These are phyloP conservation scores for Volvox africanus DNA, from an alignment of 139 green algal genomes.

Conservation along the genomic window DNA sequence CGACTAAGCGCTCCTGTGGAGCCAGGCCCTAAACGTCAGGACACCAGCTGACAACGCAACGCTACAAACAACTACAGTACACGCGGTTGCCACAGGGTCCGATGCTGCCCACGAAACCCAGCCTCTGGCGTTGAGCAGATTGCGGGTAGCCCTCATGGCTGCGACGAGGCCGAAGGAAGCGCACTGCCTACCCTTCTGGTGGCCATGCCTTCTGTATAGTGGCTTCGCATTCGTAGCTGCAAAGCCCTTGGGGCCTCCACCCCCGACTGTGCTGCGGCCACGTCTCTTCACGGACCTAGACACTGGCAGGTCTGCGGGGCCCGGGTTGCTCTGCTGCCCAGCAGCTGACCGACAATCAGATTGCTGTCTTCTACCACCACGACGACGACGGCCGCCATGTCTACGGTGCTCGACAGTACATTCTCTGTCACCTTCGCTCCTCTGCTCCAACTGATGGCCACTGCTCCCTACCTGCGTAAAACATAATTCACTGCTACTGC, in stretches of 20 bases:
- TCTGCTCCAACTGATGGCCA: not conserved
- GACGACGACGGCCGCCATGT: not conserved
- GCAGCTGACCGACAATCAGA: not conserved
- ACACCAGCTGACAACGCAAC: not conserved
- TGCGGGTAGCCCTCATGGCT: not conserved
- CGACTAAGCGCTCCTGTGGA: not conserved
- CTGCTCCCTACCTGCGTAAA: not conserved
- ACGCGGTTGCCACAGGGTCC: constrained; percentile 3
- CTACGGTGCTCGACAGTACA: not conserved
- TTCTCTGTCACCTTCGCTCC: not conserved
- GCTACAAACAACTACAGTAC: not conserved
- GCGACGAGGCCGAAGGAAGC: not conserved
- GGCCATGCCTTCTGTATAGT: not conserved
- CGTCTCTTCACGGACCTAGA: not conserved
- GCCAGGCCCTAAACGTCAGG: constrained; percentile 4
- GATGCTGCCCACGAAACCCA: not conserved
- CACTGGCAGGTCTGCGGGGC: not conserved
- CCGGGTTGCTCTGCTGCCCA: not conserved
- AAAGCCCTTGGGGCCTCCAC: constrained; percentile 24
- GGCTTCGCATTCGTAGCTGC: not conserved
- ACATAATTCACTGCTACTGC: not conserved
- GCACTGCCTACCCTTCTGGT: too few species aligned
- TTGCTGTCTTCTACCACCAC: not conserved
- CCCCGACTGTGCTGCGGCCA: constrained; percentile 1
- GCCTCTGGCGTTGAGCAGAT: not conserved